phyloP scores from a whole-genome alignment of 805 yeast species.

The Clavispora carvajalis region DNA sequence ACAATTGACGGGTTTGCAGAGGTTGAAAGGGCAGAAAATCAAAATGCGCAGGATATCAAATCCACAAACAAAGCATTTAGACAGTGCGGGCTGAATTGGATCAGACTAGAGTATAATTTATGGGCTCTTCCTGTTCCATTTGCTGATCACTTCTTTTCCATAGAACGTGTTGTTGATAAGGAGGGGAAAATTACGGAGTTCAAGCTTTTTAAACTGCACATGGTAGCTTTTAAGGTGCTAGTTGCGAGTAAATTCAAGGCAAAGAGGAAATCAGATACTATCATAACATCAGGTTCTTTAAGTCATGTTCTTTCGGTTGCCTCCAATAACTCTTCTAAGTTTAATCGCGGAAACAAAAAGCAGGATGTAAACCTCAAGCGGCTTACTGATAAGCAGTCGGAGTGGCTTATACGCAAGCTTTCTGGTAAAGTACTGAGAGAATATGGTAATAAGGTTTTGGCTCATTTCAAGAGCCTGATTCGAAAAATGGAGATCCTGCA shows the following conservation, averaged over 20 bases:
- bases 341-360: background rate
- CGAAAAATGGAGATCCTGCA: slow-evolving; percentile 6
- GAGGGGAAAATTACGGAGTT: background rate
- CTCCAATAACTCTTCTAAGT: background rate
- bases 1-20: slow-evolving; percentile 35
- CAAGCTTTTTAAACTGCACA: slow-evolving; percentile 3
- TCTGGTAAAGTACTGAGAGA: background rate
- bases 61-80: slow-evolving; percentile 13
- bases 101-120: slow-evolving; percentile 26
- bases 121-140: slow-evolving; percentile 24
- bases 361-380: background rate
- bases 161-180: slow-evolving; percentile 4
- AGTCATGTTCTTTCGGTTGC: background rate
- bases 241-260: slow-evolving; percentile 18
- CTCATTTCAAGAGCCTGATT: slow-evolving; percentile 10
- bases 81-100: slow-evolving; percentile 18
- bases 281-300: background rate
- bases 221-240: slow-evolving; percentile 12
- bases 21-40: slow-evolving; percentile 1
- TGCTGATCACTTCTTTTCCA: slow-evolving; percentile 4
- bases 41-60: slow-evolving; percentile 6
- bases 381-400: slow-evolving; percentile 13
- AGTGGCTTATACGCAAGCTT: background rate
- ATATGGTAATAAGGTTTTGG: slow-evolving; percentile 7
- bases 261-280: slow-evolving; percentile 6